phyloP scores from a whole-genome alignment of 2,329 filamentous ascomycete genomes.

The Neospermospora avenae region DNA sequence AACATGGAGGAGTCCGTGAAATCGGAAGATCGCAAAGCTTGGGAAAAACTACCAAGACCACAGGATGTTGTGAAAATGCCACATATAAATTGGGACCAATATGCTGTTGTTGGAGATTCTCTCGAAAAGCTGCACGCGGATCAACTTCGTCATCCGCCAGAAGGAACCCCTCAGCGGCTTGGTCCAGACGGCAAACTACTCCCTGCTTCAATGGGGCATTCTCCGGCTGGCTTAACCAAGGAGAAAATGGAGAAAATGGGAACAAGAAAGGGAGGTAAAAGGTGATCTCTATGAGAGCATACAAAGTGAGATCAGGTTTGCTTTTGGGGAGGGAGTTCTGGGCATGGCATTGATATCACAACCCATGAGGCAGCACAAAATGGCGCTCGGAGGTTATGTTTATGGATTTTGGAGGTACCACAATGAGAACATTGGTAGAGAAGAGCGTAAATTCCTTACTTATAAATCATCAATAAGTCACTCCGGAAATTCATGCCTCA shows the following conservation, averaged over 20 bases:
- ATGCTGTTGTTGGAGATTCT: slow-evolving; percentile 81
- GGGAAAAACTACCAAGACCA: slow-evolving; percentile 67
- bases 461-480: not conserved
- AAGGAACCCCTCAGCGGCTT: slow-evolving; percentile 48
- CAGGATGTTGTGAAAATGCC: slow-evolving; percentile 85
- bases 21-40: slow-evolving; percentile 37
- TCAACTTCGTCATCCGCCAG: slow-evolving; percentile 63
- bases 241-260: slow-evolving; percentile 43
- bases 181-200: slow-evolving; percentile 47
- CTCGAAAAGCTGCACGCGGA: slow-evolving; percentile 83
- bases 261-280: slow-evolving; percentile 26
- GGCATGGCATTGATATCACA: not conserved
- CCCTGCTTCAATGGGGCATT: slow-evolving; percentile 47
- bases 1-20: slow-evolving; percentile 27
- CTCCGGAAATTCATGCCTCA: not conserved
- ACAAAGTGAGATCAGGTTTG: not conserved
- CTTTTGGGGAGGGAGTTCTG: not conserved
- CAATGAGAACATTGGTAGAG: not conserved
- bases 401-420: not conserved
- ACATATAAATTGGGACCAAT: slow-evolving; percentile 92
- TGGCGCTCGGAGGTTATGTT: not conserved
- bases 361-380: not conserved
- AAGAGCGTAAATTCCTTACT: not conserved
- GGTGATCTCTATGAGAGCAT: slow-evolving; percentile 2
- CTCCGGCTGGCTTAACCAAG: slow-evolving; percentile 52